These are phyloP conservation scores for Spergularia azorica DNA, from an alignment of 179 eudicot species.

Conservation along the genomic window DNA sequence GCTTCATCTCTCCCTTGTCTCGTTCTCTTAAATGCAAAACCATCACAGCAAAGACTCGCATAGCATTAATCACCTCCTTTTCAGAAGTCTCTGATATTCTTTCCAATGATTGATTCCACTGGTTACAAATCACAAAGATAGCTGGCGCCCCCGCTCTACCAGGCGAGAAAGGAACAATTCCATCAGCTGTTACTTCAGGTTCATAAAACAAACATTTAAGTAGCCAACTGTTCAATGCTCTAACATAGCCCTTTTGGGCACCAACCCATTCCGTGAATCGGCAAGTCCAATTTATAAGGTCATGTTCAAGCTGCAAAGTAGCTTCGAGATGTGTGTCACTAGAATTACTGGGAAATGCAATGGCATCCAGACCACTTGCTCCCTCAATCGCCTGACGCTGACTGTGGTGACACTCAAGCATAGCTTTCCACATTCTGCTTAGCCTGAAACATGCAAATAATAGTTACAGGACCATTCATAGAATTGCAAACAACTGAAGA, in stretches of 20 bases:
- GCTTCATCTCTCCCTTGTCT: constrained; percentile 70
- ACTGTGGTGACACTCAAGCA: constrained; percentile 84
- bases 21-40: constrained; percentile 76
- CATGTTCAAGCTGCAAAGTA: constrained; percentile 64
- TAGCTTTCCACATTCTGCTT: constrained; percentile 79
- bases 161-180: constrained; percentile 82
- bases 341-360: constrained; percentile 56
- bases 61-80: constrained; percentile 77
- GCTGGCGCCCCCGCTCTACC: constrained; percentile 94
- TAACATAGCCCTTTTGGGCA: constrained; percentile 81
- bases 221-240: constrained; percentile 76
- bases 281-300: constrained; percentile 73
- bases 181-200: constrained; percentile 89
- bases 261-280: constrained; percentile 76
- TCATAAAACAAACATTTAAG: constrained; percentile 65
- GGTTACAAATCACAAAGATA: constrained; percentile 77
- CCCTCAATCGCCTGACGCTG: constrained; percentile 77
- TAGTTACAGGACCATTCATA: neutral
- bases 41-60: constrained; percentile 65
- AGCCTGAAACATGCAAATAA: constrained; percentile 45
- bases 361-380: constrained; percentile 72
- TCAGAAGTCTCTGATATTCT: constrained; percentile 85
- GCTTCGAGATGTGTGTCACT: constrained; percentile 77
- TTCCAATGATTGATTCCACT: constrained; percentile 86
- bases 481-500: neutral